Percentiles rank a stretch among this genome's conserved stretches.
Conservation (phyloP, 257 asterid genomes). For the Solanum medicagineum region DNA sequence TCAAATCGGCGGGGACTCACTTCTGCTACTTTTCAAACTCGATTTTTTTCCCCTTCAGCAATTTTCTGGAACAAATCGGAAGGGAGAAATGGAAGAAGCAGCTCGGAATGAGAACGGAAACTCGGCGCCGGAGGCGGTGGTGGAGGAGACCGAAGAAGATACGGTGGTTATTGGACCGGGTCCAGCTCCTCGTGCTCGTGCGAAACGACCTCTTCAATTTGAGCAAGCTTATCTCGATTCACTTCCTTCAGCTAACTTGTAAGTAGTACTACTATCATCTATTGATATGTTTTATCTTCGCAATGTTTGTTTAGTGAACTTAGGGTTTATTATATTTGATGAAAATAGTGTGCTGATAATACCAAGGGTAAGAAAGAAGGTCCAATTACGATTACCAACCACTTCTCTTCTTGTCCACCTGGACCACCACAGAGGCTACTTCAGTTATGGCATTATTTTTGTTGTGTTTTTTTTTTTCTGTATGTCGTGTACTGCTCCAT, state of each 20-base stretch:
- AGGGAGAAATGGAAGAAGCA: conserved; percentile 18
- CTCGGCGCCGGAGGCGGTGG: background rate
- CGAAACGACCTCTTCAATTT: conserved; percentile 83
- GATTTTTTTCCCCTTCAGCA: no score
- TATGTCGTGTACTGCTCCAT: no score
- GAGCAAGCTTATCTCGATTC: conserved; percentile 84
- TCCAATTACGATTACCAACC: no score
- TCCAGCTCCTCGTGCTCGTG: conserved; percentile 57
- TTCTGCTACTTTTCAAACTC: background rate
- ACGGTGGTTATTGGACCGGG: conserved; percentile 58
- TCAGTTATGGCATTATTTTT: no score
- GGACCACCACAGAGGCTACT: no score
- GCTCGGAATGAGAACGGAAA: conserved; percentile 30
- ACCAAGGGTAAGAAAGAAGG: background rate
- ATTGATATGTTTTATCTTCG: background rate
- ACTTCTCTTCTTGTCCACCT: no score
- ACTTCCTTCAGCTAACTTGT: conserved; percentile 94
- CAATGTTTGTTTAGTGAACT: background rate
- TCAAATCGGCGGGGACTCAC: background rate
- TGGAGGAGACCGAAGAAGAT: conserved; percentile 29
- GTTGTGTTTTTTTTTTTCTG: no score
- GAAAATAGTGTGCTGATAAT: background rate
- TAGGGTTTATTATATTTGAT: background rate
- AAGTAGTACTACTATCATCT: background rate
- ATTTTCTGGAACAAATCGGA: background rate